These are phyloP conservation scores for Biscutella auriculata DNA, from an alignment of 441 rosid genomes.

Conservation along the genomic window DNA sequence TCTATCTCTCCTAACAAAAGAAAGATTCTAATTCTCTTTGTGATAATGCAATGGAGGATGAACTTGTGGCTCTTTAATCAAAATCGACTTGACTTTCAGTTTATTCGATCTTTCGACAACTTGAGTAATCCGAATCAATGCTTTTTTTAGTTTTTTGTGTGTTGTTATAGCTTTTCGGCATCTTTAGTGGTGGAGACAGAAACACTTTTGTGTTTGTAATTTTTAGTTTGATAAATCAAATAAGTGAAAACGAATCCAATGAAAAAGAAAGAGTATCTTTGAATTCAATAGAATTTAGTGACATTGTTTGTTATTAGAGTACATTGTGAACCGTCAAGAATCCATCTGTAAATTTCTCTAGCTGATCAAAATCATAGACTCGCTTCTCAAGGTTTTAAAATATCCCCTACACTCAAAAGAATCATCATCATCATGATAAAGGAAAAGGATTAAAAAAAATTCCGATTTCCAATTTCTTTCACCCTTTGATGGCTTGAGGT, in stretches of 20 bases:
- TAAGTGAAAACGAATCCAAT: not conserved
- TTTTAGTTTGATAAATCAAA: no score
- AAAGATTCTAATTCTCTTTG: not conserved
- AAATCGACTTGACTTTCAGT: not conserved
- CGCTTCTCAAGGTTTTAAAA: not conserved
- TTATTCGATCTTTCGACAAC: not conserved
- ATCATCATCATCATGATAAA: conserved; percentile 9
- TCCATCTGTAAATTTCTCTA: conserved; percentile 5
- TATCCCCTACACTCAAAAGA: conserved; percentile 8
- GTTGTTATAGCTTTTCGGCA: no score
- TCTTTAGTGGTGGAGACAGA: no score
- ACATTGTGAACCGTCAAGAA: not conserved
- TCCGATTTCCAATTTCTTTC: conserved; percentile 7
- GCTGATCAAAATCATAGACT: not conserved
- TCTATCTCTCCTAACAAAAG: no score
- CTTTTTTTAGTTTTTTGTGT: not conserved
- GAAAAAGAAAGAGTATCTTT: not conserved
- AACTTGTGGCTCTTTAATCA: not conserved
- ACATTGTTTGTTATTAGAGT: not conserved
- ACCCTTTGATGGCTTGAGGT: conserved; percentile 38
- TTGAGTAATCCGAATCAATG: not conserved
- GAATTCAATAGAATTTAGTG: not conserved
- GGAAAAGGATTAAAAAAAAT: not conserved
- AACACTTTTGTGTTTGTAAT: no score
- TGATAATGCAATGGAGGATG: not conserved